Base-by-base conservation (phyloP, 495 filamentous ascomycete genomes). In the Cryomyces antarcticus region DNA sequence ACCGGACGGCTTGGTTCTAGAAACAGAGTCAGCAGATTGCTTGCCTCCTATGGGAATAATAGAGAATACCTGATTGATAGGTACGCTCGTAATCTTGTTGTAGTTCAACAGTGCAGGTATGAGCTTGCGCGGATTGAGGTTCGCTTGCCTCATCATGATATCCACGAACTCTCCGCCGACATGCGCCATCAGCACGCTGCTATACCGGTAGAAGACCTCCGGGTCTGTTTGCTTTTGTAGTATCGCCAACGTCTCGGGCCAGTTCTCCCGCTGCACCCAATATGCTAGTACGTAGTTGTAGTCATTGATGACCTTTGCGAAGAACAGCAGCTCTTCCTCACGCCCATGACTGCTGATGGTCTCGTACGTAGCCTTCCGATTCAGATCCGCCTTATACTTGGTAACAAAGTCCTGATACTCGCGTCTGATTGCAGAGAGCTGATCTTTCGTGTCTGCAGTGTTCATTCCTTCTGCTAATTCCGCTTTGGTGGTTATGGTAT, bases 261-360 rank as follows among this genome's bases (percentile, higher is more conserved):
- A 97, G 49, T 84, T 75, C 59, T 95, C 89, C 43, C 89, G 72
- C 58, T 95, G 92, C 27, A 95, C 78, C 92, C 92, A 97, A 63
- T 97, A 97, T 0, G 82, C 78, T 13, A 97, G 67, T 30, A 95
- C 86, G 53, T 88, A 96, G 56, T 89, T 89, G 62, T 88, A 78
- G 57, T 97, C 89, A 50, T 86, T 79, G 28, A 86, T 68, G 17
- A 75, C 75, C 40, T 80, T 83, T 7, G 89, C 89, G 61, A 84
- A 96, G 62, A 74, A 85, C 1, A 97, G 70, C 9, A 97, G 63
- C 56, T 97, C 92, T 52, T 85, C 77, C 60, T 95, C 87, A 12
- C 89, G 72, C 31, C 86, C 92, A 56, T 97, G 92, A 47, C 82
- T 89, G 56, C 84, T 87, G 55, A 96, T 89, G 44, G 96, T 78